Conservation (phyloP, 768 basidiomycete genomes). For the Boletus vinaceobasis region DNA sequence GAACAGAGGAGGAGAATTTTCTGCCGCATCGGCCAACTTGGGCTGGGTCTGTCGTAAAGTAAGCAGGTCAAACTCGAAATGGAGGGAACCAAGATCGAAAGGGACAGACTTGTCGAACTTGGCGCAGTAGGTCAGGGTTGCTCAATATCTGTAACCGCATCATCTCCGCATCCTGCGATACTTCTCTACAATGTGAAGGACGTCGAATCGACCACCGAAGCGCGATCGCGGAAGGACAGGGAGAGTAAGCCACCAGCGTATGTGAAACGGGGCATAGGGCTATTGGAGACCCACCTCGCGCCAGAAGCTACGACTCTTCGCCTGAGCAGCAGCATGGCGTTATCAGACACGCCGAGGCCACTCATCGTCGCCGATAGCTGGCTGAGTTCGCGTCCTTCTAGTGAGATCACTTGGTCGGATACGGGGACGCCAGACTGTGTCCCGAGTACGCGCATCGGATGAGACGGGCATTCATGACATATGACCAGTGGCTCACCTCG, state of each 20-base stretch:
- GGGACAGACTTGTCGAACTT: slow-evolving; percentile 56
- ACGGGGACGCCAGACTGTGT: slow-evolving; percentile 70
- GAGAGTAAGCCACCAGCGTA: background rate
- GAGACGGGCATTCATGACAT: background rate
- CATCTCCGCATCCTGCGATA: slow-evolving; percentile 84
- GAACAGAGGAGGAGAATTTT: slow-evolving; percentile 67
- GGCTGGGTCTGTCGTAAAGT: slow-evolving; percentile 59
- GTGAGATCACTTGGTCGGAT: slow-evolving; percentile 68
- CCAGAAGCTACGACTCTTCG: slow-evolving; percentile 51
- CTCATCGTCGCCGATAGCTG: slow-evolving; percentile 67
- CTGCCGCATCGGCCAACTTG: slow-evolving; percentile 72
- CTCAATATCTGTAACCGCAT: slow-evolving; percentile 87
- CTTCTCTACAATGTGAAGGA: slow-evolving; percentile 39
- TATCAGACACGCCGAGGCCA: slow-evolving; percentile 55
- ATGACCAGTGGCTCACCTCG: slow-evolving; percentile 59
- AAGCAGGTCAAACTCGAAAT: background rate
- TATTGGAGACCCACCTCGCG: slow-evolving; percentile 33
- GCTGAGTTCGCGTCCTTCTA: slow-evolving; percentile 62
- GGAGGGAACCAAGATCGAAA: background rate
- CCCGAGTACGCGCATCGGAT: background rate
- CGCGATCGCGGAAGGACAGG: background rate
- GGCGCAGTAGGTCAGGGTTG: slow-evolving; percentile 73
- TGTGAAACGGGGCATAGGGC: background rate
- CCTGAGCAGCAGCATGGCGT: slow-evolving; percentile 66
- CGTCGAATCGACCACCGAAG: background rate